Base-by-base conservation (phyloP, 192 early-diverging fungal species). In the Rhizophagus clarus region DNA sequence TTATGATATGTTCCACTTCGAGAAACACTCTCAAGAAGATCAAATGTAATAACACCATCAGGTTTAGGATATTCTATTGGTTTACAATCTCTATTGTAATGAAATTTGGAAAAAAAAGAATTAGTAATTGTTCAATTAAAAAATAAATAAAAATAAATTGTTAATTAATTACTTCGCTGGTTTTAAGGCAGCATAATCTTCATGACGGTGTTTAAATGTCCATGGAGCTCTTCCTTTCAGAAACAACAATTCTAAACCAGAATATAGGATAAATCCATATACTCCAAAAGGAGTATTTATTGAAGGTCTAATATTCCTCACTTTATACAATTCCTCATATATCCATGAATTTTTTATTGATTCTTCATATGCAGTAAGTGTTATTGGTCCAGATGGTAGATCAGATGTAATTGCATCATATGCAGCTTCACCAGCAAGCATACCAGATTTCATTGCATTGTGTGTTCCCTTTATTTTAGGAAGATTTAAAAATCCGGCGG, bases 381-480 rank as follows among this genome's bases (percentile, higher is more conserved):
- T 88, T 51, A 99, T 74, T 2, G 96, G 93, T 20, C 83, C 82
- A 32, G 81, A 76, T 10, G 86, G 85, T 22, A 81, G 81, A 31
- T 88, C 87, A 11, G 81, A 86, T 17, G 88, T 82, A 28, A 95
- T 85, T 5, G 93, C 89, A 22, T 93, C 92, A 83, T 91, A 97
- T 4, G 94, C 92, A 49, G 95, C 90, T 82, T 99, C 98, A 32
- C 93, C 98, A 42, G 97, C 98, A 71, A 99, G 83, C 87, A 99
- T 98, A 42, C 97, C 97, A 28, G 94, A 96, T 86, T 96, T 97
- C 97, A 99, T 98, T 62, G 98, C 96, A n/a, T 94, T 99, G 87
- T 99, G 98, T 1, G 97, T 99, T 51, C 98, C 98, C 87, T 99
- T 99, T 82, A 99, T 98, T 87, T 99, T 99, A 74, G 96, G 94